phyloP scores from a whole-genome alignment of 139 green algal species.

The Yamagishiella unicocca region DNA sequence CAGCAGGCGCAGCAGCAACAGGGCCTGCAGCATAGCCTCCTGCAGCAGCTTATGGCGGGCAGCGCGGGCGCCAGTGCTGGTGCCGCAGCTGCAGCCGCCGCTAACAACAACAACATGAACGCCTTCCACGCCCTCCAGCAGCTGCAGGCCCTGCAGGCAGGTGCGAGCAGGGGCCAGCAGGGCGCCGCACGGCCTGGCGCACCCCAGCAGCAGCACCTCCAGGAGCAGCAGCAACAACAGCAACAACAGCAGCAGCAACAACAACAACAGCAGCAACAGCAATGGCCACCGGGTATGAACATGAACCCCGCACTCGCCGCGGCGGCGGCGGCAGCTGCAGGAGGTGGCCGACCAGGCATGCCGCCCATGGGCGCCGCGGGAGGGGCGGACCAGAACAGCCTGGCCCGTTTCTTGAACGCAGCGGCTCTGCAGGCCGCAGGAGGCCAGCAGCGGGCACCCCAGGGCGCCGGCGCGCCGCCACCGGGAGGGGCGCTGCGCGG shows the following conservation, averaged over 20 bases:
- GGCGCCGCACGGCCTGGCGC: neutral
- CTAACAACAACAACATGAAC: neutral
- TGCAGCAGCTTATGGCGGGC: constrained; percentile 32
- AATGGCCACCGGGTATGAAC: neutral
- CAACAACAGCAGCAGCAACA: constrained; percentile 14
- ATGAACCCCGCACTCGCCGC: constrained; percentile 20
- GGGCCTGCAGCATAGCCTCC: neutral
- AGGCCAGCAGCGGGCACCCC: neutral
- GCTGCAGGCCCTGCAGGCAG: constrained; percentile 6
- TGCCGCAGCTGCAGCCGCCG: neutral
- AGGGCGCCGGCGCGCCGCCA: neutral
- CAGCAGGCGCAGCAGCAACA: neutral
- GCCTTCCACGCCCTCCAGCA: constrained; percentile 3
- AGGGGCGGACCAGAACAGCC: neutral
- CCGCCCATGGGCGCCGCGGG: neutral
- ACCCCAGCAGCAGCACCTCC: neutral
- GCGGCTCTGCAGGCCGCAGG: neutral
- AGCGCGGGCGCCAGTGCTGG: neutral
- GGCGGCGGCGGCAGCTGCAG: neutral
- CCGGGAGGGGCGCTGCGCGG: neutral
- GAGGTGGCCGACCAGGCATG: neutral
- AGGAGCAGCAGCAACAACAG: constrained; percentile 8
- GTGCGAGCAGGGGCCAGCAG: neutral
- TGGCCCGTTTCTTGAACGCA: constrained; percentile 9
- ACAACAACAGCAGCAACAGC: constrained; percentile 7